Evolutionary conservation across 2,329 filamentous ascomycete genomes (phyloP), one percentile per base, ranked within the genome.

Genomic region (Colletotrichum brevisporum): DNA sequence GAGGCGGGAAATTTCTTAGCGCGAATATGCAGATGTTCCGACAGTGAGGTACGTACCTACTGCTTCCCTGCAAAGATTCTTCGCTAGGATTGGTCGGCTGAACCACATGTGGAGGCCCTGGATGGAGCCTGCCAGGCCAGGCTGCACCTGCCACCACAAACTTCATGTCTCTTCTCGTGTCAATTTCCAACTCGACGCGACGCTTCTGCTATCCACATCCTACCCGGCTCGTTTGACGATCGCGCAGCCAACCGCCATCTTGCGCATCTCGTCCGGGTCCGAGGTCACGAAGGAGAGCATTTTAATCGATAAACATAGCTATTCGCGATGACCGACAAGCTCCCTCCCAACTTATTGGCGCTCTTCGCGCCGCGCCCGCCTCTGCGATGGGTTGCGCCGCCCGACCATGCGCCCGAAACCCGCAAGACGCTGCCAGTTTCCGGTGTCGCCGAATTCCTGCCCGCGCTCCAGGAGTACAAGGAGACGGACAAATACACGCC

Each of bases 281-380:
- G 24, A 43, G 45, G 56, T 39, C n/a, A 47, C 36, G 10, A 21
- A 21, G 12, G 27, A 36, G 13, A 48, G 9, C 27, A 10, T 53
- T 16, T 18, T 50, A 36, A 41, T 26, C 31, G 56, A 69, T 24
- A 31, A 64, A 59, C 50, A 55, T 31, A 45, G 52, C 52, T 48
- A 53, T 71, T 63, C 75, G 84, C 75, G 71, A 99, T 98, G 96
- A 98, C 96, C 58, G 95, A 98, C 87, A 96, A 97, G 83, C 92
- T 99, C 21, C 95, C 96, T 67, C 94, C 93, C 64, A 95, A 97
- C 79, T 89, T 98, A 69, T 88, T 98, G 76, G 93, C 93, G 82
- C 93, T 98, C 74, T 99, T 99, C 84, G 93, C 95, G 83, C 94
- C 96, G 78, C 93, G 96, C 69, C 96, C 96, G 75, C 92, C 95